phyloP scores from a whole-genome alignment of 208 protist species.

The Crithidia acanthocephali region DNA sequence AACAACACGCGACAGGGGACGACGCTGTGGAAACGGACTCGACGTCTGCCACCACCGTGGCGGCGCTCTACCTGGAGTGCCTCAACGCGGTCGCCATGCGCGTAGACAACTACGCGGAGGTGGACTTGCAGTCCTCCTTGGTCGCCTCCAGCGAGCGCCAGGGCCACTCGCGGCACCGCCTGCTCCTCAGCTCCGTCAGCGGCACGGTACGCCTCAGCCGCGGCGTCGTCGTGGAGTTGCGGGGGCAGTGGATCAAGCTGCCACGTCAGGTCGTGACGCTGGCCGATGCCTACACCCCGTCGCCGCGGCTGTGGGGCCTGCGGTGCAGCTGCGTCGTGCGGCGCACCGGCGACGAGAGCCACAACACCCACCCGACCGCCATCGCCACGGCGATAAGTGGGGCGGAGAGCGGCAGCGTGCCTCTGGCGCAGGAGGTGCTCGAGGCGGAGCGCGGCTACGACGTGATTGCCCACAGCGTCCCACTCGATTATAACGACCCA shows the following conservation, averaged over 20 bases:
- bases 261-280: slow-evolving; percentile 29
- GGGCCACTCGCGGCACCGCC: slow-evolving; percentile 37
- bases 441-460: slow-evolving; percentile 33
- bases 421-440: slow-evolving; percentile 22
- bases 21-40: background rate
- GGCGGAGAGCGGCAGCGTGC: background rate
- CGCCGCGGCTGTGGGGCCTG: slow-evolving; percentile 67
- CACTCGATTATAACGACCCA: slow-evolving; percentile 54
- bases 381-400: background rate
- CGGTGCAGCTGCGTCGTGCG: slow-evolving; percentile 54
- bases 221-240: slow-evolving; percentile 41
- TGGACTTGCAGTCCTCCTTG: slow-evolving; percentile 64
- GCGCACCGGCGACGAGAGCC: background rate
- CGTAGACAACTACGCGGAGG: slow-evolving; percentile 67
- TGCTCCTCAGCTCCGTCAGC: slow-evolving; percentile 44
- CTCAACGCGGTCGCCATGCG: slow-evolving; percentile 46
- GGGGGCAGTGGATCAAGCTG: slow-evolving; percentile 69
- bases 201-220: slow-evolving; percentile 54
- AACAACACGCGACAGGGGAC: background rate
- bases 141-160: slow-evolving; percentile 38
- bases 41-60: background rate
- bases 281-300: slow-evolving; percentile 41
- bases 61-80: slow-evolving; percentile 25
- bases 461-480: slow-evolving; percentile 26
- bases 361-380: background rate